Percentiles rank a stretch among this genome's conserved stretches.
Evolutionary conservation across 176 grass and related monocot species (phyloP).

Genomic region (Phoenix dactylifera): DNA sequence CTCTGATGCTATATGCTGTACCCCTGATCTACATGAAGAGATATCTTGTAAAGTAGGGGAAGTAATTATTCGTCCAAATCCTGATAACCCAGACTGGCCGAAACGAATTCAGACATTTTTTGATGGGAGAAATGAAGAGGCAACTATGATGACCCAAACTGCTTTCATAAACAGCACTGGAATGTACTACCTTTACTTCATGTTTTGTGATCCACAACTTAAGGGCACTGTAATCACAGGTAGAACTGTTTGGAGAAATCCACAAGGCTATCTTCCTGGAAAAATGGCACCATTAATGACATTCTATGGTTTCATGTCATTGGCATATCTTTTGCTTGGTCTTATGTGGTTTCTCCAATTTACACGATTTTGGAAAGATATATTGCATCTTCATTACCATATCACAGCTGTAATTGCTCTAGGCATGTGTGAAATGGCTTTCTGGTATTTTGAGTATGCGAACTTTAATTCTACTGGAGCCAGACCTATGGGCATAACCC

Average conservation of each 20-base stretch:
- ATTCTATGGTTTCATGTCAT: conserved; percentile 93
- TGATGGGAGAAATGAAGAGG: conserved; percentile 57
- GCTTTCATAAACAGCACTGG: conserved; percentile 73
- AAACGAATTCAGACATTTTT: conserved; percentile 94
- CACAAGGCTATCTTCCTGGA: conserved; percentile 95
- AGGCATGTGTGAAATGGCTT: conserved; percentile 99
- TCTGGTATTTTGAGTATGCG: conserved; percentile 97
- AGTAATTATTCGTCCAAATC: conserved; percentile 84
- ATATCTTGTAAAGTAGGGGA: conserved; percentile 73
- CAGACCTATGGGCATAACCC: conserved; percentile 87
- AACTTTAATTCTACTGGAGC: conserved; percentile 90
- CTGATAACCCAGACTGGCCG: conserved; percentile 75
- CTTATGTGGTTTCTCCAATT: conserved; percentile 95
- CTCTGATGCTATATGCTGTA: conserved; percentile 91
- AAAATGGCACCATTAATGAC: conserved; percentile 97
- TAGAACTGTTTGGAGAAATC: conserved; percentile 95
- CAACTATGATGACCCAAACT: conserved; percentile 47
- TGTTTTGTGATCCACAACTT: conserved; percentile 96
- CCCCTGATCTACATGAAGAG: conserved; percentile 51
- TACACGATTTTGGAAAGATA: conserved; percentile 73
- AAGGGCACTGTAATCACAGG: conserved; percentile 64
- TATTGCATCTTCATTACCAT: conserved; percentile 93
- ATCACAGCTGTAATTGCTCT: conserved; percentile 95
- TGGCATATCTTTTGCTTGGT: conserved; percentile 88
- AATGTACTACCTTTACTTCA: conserved; percentile 99